Evolutionary conservation across 2,329 filamentous ascomycete genomes (phyloP).

Genomic region (Ophiognomonia clavigignenti-juglandacearum): DNA sequence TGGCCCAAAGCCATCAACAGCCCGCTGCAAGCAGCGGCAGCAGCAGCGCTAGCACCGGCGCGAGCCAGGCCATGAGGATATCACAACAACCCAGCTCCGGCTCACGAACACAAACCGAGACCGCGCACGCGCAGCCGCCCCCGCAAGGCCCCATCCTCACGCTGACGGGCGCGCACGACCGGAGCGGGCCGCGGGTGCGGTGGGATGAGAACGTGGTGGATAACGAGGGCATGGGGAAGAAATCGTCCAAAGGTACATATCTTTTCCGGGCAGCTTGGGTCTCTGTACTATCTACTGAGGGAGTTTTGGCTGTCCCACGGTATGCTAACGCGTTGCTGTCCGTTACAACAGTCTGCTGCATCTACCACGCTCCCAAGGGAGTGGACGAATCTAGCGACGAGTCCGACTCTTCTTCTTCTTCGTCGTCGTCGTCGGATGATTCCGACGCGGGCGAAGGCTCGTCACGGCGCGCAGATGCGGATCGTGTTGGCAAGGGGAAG

Average conservation of each 20-base stretch:
- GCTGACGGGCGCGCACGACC: slow-evolving; percentile 42
- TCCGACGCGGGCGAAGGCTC: slow-evolving; percentile 35
- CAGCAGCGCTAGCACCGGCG: neutral
- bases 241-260: slow-evolving; percentile 94
- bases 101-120: slow-evolving; percentile 9
- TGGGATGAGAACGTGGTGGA: slow-evolving; percentile 94
- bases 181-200: slow-evolving; percentile 61
- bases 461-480: slow-evolving; percentile 28
- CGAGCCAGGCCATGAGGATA: slow-evolving; percentile 3
- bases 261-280: slow-evolving; percentile 16
- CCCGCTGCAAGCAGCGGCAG: too few species aligned
- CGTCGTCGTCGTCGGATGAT: slow-evolving; percentile 34
- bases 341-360: slow-evolving; percentile 77
- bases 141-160: slow-evolving; percentile 38
- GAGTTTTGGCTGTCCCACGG: too few species aligned
- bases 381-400: slow-evolving; percentile 79
- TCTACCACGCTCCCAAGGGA: slow-evolving; percentile 82
- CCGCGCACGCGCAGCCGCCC: slow-evolving; percentile 21
- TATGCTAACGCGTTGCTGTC: neutral
- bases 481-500: slow-evolving; percentile 5
- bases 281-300: neutral
- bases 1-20: too few species aligned
- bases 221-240: slow-evolving; percentile 91
- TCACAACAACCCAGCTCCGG: slow-evolving; percentile 10
- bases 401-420: slow-evolving; percentile 36